Evolutionary conservation across 108 stramenopile species (phyloP), one percentile per base, ranked within the genome.

Genomic region (Nitzschia putrida): DNA sequence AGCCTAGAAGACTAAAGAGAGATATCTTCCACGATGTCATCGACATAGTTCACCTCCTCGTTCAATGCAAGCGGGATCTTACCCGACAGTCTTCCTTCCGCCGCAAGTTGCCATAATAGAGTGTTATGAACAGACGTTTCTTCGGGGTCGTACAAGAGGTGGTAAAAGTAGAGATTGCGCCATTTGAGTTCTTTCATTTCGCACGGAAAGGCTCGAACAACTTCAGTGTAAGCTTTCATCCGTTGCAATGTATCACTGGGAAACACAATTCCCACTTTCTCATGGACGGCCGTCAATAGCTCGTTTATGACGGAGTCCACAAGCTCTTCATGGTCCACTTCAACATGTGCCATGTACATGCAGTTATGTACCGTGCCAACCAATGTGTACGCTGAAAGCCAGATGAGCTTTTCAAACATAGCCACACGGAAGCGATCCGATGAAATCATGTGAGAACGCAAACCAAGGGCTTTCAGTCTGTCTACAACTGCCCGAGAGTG

Each of bases 181-280:
- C 96, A 97, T 59, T 94, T 87, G 71, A 94, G 96, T 50, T 97
- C 97, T 78, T 97, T 97, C 25, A 97, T 88, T 0, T 83, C 97
- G 44, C 88, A 85, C 0, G 97, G 97, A 70, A 95, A 97, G 72
- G 91, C 88, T 0, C 91, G 56, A 25, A 97, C 97, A 0, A 90
- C 89, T 60, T 89, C 94, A 10, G 94, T 90, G 64, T 97, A 97
- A 0, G 97, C 92, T 23, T 78, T 79, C 58, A 97, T 84, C 0
- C 95, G 87, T 12, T 58, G 74, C 76, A 79, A 59, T 4, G 68
- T 70, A 16, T 85, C 88, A 0, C 68, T 52, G 9, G 83, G 57
- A 40, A 91, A 90, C 2, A 63, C 12, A 40, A 94, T 47, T 61
- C 75, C 86, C 58, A 86, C 88, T 39, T 78, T 85, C 43, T 60